Conservation (phyloP, 2,329 filamentous ascomycete genomes). For the Alternaria panax region DNA sequence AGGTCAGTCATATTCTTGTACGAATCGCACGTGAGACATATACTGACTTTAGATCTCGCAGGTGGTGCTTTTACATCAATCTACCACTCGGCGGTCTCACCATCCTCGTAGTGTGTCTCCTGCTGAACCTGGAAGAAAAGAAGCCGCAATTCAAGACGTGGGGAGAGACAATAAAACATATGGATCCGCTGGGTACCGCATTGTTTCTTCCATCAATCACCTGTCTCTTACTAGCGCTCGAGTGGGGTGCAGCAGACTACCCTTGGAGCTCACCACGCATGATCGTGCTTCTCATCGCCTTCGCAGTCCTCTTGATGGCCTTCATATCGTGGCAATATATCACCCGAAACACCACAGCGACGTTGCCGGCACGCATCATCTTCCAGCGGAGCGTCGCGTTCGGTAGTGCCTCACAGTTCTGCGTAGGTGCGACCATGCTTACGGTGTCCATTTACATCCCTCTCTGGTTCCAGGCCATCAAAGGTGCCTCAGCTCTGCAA, state of each 20-base stretch:
- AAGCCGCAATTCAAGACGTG: constrained; percentile 36
- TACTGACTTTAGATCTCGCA: not conserved
- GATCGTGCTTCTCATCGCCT: constrained; percentile 53
- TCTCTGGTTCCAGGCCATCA: constrained; percentile 59
- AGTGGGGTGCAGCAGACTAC: constrained; percentile 58
- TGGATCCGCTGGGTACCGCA: constrained; percentile 54
- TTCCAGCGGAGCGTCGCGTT: constrained; percentile 53
- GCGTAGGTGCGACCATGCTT: constrained; percentile 49
- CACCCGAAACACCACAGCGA: constrained; percentile 52
- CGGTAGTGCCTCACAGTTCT: constrained; percentile 51
- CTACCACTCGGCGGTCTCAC: constrained; percentile 60
- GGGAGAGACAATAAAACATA: constrained; percentile 46
- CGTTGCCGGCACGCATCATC: constrained; percentile 53
- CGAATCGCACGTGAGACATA: not conserved
- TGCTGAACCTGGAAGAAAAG: constrained; percentile 45
- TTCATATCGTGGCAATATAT: constrained; percentile 51
- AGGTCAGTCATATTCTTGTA: not conserved
- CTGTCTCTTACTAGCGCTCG: constrained; percentile 56
- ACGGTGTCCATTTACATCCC: constrained; percentile 52
- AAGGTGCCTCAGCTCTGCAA: constrained; percentile 51
- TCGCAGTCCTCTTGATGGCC: constrained; percentile 48
- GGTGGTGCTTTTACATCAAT: constrained; percentile 61
- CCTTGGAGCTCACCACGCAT: constrained; percentile 52
- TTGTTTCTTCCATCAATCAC: constrained; percentile 55
- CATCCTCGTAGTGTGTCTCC: constrained; percentile 39